These are phyloP conservation scores for Leishmania aethiopica DNA, from an alignment of 208 protist genomes.

Conservation along the genomic window DNA sequence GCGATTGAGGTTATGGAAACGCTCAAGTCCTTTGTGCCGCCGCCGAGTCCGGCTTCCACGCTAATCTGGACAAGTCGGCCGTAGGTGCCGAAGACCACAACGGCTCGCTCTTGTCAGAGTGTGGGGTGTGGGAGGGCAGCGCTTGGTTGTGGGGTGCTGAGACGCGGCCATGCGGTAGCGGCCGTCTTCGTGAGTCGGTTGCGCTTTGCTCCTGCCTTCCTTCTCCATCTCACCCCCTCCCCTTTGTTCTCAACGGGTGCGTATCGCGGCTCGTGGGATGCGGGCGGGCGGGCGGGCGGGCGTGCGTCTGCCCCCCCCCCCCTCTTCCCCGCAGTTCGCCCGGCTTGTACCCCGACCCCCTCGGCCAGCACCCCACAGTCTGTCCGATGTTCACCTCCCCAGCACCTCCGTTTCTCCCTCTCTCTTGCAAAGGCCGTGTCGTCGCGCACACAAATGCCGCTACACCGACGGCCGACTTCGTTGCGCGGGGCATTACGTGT, in stretches of 20 bases:
- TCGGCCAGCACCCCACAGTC: too few relatives aligned
- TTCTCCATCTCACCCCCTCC: too few relatives aligned
- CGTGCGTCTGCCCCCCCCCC: too few relatives aligned
- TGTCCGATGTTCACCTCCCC: too few relatives aligned
- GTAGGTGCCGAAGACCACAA: conserved; percentile 7
- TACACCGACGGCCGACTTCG: neutral
- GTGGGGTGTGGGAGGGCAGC: neutral
- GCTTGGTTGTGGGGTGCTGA: neutral
- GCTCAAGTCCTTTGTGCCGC: conserved; percentile 42
- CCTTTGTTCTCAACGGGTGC: too few relatives aligned
- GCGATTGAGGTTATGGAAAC: conserved; percentile 55
- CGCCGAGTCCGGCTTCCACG: conserved; percentile 25
- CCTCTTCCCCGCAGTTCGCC: neutral
- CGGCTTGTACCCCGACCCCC: neutral
- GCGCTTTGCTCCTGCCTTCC: neutral
- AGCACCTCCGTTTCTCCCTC: neutral
- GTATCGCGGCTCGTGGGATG: neutral
- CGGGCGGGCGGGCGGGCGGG: too few relatives aligned
- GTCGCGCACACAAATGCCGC: neutral
- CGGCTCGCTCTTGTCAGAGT: neutral
- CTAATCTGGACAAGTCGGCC: conserved; percentile 58
- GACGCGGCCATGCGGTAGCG: neutral
- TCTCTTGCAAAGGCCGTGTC: neutral
- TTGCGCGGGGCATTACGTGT: neutral
- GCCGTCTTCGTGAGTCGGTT: neutral